A percentile compares a stretch with the other conserved stretches of the same genome.
Evolutionary conservation across 2,329 filamentous ascomycete species (phyloP).

Genomic region (Phaeosphaeria sp.): DNA sequence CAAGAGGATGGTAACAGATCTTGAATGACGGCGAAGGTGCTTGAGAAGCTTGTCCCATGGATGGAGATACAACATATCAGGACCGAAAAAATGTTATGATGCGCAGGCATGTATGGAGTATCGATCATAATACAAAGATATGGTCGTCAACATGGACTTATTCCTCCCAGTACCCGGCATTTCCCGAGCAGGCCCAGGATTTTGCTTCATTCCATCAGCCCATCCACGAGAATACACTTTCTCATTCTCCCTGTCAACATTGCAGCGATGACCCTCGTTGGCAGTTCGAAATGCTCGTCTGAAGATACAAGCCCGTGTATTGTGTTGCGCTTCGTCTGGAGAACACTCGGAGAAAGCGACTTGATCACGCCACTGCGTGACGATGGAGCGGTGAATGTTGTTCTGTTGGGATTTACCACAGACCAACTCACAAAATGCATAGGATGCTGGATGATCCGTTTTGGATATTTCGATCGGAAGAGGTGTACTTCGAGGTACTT

Average conservation of each 20-base stretch:
- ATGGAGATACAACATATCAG: neutral
- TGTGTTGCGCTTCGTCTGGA: neutral
- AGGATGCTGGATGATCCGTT: neutral
- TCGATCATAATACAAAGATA: neutral
- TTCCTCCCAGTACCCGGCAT: too few relatives aligned
- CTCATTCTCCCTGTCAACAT: neutral
- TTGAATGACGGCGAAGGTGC: neutral
- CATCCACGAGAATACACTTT: neutral
- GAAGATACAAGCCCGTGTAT: neutral
- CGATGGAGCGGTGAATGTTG: constrained; percentile 1
- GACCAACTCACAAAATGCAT: neutral
- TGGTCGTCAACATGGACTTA: too few relatives aligned
- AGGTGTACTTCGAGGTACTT: neutral
- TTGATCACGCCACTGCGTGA: constrained; percentile 9
- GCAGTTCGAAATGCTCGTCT: neutral
- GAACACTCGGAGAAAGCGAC: constrained; percentile 12
- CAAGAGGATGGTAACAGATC: neutral
- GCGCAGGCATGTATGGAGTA: neutral
- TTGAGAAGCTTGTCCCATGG: neutral
- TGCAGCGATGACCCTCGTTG: neutral
- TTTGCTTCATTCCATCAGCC: neutral
- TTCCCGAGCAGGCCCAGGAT: neutral
- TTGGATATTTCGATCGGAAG: neutral
- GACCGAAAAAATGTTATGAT: neutral
- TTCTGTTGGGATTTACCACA: constrained; percentile 3